Base-by-base conservation (phyloP, 2,329 filamentous ascomycete genomes). In the Fusarium musae region DNA sequence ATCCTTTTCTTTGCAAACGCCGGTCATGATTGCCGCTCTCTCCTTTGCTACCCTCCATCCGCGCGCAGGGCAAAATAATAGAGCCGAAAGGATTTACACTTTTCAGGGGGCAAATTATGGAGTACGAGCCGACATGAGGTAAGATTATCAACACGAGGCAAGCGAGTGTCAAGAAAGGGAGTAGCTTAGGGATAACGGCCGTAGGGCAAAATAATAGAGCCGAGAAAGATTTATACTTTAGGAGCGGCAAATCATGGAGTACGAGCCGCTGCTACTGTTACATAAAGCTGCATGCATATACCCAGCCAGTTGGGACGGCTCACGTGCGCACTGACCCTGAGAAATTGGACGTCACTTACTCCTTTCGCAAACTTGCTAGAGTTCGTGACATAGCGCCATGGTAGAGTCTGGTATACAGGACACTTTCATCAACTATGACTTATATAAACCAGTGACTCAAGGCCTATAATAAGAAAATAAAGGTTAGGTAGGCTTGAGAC, bases 131-230 rank as follows among this genome's bases (percentile, higher is more conserved):
- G 23, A 23, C 23, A 23, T 23, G 23, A 23, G 15, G 15, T 23
- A 5, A 17, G 13, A 17, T 23, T 15, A 4, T 0, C 10, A 13
- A 34, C 5, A 10, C 47, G 30, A 50, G 30, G 16, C 3, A 2
- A 34, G 5, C 2, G 16, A 34, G 3, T 23, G 3, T 1, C 6
- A 3, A 2, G 11, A 32, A 50, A 23, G 15, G 19, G n/a, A 23
- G 7, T 16, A 1, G 0, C 8, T 9, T 13, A 2, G 21, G 16
- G 4, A 34, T 2, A 23, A 8, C 47, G n/a, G 30, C 11, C 16
- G 30, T 2, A 15, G 2, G 8, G n/a, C 8, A 3, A 13, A 23
- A 23, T 34, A 34, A 50, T 34, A 50, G 30, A 19, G 30, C 16
- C 21, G n/a, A 23, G 36, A 1, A 36, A 1, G 16, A 15, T 36